Conservation (phyloP, 345 rosid genomes). For the Odontarrhena argentea region DNA sequence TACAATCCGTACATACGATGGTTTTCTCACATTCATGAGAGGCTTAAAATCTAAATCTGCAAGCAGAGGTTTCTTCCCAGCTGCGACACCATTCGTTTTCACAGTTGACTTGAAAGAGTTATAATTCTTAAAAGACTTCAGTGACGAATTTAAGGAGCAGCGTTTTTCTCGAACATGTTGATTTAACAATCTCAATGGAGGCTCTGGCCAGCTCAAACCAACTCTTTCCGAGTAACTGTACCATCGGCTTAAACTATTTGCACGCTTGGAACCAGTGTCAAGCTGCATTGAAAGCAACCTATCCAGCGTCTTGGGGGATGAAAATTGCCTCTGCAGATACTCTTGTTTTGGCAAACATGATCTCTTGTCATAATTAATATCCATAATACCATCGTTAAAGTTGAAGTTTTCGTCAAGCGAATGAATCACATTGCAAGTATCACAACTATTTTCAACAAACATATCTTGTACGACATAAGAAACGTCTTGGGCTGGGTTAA, state of each 20-base stretch:
- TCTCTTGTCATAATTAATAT: conserved; percentile 32
- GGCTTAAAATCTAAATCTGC: conserved; percentile 32
- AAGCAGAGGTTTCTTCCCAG: conserved; percentile 29
- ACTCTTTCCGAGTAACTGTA: conserved; percentile 52
- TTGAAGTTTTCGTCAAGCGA: conserved; percentile 48
- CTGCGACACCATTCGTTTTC: background rate
- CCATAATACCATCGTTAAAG: conserved; percentile 22
- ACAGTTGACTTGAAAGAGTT: conserved; percentile 35
- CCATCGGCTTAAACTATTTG: conserved; percentile 27
- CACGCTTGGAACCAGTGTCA: conserved; percentile 22
- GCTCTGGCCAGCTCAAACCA: conserved; percentile 85
- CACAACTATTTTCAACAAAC: conserved; percentile 62
- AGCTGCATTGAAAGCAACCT: conserved; percentile 38
- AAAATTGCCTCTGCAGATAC: conserved; percentile 57
- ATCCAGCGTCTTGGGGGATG: conserved; percentile 58
- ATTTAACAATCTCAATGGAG: conserved; percentile 61
- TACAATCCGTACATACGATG: conserved; percentile 70
- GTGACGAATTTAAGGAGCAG: conserved; percentile 50
- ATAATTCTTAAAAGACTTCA: conserved; percentile 30
- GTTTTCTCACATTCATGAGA: conserved; percentile 60
- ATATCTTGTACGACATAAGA: conserved; percentile 61
- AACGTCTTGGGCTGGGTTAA: conserved; percentile 56
- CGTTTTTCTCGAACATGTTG: conserved; percentile 59
- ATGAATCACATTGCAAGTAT: conserved; percentile 55
- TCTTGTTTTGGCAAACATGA: conserved; percentile 43